Base-by-base conservation (phyloP, 1,284 basidiomycete species). In the Ustanciosporium gigantosporum region DNA sequence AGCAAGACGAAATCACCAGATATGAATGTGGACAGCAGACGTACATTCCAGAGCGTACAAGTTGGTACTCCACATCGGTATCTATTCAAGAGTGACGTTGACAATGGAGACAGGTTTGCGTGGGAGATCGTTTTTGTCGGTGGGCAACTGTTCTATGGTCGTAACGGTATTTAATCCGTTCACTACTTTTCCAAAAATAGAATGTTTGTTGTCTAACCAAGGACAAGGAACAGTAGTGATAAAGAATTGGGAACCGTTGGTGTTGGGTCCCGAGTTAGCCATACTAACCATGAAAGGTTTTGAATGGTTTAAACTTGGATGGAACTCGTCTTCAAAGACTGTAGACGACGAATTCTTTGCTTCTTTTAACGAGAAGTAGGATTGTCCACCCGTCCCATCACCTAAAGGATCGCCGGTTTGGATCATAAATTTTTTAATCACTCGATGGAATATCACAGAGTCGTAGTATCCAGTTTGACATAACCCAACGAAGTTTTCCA, bases 391-490 rank as follows among this genome's bases (percentile, higher is more conserved):
- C 0, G 93, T 97, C 2, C 95, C 95, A 79, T 98, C 93, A 15
- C 91, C 94, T 4, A 95, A 81, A 1, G 95, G 95, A 73, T 99
- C 94, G 27, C 95, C 94, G 2, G 93, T 96, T 82, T 98, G 94
- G 42, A 98, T 86, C 95, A 98, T 98, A 76, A 99, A 98, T 81
- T 98, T 98, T 62, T 90, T 86, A 77, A 99, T 99, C 61, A 98
- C 89, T 52, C 95, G 89, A 79, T 99, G 95, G 83, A 98, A 97
- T 73, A 97, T 86, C 44, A 96, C 83, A 17, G 88, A 87, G 77
- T 99, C 93, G 78, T 89, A 98, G 81, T 91, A 98, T 1, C 90
- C 87, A 70, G 86, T 91, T 66, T 87, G 83, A n/a, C 90, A 86
- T 70, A 96, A 90, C 1, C 90, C 91, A 17, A 92, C 88, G 79